phyloP scores from a whole-genome alignment of 495 filamentous ascomycete genomes.

The Aspergillus panamensis region DNA sequence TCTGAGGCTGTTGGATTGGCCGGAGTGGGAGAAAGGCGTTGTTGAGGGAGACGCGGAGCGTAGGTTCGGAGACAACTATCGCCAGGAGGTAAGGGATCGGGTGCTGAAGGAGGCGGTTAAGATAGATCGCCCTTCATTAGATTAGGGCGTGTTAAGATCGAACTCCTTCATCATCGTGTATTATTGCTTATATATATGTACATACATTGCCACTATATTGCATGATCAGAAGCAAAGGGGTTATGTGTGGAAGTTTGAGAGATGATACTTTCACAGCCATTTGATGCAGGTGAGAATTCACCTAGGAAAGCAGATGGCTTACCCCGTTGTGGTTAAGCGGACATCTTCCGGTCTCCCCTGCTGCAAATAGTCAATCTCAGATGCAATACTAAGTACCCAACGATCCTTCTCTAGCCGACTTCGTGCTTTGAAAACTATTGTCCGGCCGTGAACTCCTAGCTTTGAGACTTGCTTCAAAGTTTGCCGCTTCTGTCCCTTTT shows the following conservation, averaged over 20 bases:
- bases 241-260: too few species aligned
- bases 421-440: constrained; percentile 67
- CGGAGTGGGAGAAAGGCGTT: constrained; percentile 38
- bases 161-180: background rate
- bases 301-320: background rate
- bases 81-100: constrained; percentile 39
- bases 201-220: background rate
- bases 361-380: constrained; percentile 70
- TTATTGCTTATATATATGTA: background rate
- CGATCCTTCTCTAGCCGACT: constrained; percentile 70
- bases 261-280: too few species aligned
- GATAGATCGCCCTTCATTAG: constrained; percentile 33
- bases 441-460: constrained; percentile 60
- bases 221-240: background rate
- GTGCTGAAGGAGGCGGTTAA: constrained; percentile 40
- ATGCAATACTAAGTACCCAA: constrained; percentile 69
- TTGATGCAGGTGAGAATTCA: background rate
- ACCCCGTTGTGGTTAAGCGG: constrained; percentile 37
- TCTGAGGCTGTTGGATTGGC: constrained; percentile 43
- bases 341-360: constrained; percentile 54
- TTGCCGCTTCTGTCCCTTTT: constrained; percentile 40
- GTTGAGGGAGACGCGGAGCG: constrained; percentile 23
- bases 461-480: constrained; percentile 50
- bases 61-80: constrained; percentile 34
- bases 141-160: background rate